A percentile compares a stretch with the other conserved stretches of the same genome.
These are phyloP conservation scores for Candida sp. DNA, from an alignment of 1,139 yeast species.

Conservation along the genomic window DNA sequence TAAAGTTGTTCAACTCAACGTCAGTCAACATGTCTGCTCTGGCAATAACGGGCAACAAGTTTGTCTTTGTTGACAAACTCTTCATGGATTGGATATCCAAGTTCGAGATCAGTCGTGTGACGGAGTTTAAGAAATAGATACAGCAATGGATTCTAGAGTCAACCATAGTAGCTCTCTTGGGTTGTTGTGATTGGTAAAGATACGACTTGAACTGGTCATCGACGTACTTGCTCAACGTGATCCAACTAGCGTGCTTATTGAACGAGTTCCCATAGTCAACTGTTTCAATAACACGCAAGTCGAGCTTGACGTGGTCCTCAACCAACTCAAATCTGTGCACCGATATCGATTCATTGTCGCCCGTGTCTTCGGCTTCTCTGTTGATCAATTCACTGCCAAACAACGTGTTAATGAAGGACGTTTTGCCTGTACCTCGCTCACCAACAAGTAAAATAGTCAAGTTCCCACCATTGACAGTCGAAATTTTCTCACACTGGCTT, in stretches of 20 bases:
- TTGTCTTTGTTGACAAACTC: slow-evolving; percentile 65
- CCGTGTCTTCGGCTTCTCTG: neutral
- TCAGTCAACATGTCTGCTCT: slow-evolving; percentile 72
- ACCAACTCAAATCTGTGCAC: slow-evolving; percentile 45
- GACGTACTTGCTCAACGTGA: slow-evolving; percentile 58
- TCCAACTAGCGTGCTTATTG: slow-evolving; percentile 59
- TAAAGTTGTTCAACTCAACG: slow-evolving; percentile 44
- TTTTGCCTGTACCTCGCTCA: slow-evolving; percentile 77
- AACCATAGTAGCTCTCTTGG: slow-evolving; percentile 48
- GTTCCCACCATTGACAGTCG: slow-evolving; percentile 31
- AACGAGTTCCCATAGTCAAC: slow-evolving; percentile 32
- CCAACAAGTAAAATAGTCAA: slow-evolving; percentile 80
- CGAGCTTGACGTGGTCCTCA: slow-evolving; percentile 56
- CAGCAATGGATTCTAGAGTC: slow-evolving; percentile 81
- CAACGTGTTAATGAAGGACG: slow-evolving; percentile 72
- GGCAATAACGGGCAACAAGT: slow-evolving; percentile 76
- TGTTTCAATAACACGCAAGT: slow-evolving; percentile 48
- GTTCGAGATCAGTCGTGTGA: slow-evolving; percentile 53
- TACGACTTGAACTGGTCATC: slow-evolving; percentile 63
- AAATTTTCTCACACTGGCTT: slow-evolving; percentile 23
- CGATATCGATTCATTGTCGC: slow-evolving; percentile 10
- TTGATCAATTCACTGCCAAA: slow-evolving; percentile 27
- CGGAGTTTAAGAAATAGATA: slow-evolving; percentile 70
- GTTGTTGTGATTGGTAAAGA: slow-evolving; percentile 76
- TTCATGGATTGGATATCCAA: slow-evolving; percentile 74